phyloP scores from a whole-genome alignment of 2,329 filamentous ascomycete species.

The Trichoderma arundinaceum region DNA sequence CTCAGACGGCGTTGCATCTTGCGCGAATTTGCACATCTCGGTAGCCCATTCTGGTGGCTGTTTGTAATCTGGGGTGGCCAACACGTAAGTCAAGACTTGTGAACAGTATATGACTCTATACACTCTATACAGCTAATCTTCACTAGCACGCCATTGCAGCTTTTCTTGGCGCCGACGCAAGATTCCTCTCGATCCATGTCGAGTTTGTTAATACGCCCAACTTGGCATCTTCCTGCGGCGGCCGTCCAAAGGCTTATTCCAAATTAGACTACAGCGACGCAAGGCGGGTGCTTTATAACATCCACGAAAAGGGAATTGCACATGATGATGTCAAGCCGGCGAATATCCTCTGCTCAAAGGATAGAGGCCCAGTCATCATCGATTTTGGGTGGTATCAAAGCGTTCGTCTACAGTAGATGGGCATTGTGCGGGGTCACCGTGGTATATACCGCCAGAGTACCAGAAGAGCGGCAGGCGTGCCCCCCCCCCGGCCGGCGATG shows the following conservation, averaged over 20 bases:
- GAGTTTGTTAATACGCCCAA: background rate
- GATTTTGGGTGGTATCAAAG: background rate
- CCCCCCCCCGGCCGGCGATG: background rate
- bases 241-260: background rate
- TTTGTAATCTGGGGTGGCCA: background rate
- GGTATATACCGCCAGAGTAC: background rate
- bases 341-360: conserved; percentile 32
- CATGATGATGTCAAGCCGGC: conserved; percentile 34
- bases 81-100: background rate
- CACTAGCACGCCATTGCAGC: background rate
- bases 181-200: background rate
- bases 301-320: conserved; percentile 20
- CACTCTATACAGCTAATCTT: background rate
- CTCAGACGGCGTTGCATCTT: too few relatives aligned
- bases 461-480: background rate
- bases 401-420: background rate
- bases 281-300: background rate
- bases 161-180: background rate
- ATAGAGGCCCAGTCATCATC: conserved; percentile 29
- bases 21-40: too few relatives aligned
- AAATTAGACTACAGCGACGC: background rate
- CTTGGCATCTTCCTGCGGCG: background rate
- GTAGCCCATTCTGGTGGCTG: too few relatives aligned
- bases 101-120: too few relatives aligned
- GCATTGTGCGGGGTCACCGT: background rate